Percentiles rank a stretch among this genome's conserved stretches.
Evolutionary conservation across 306 rosid species (phyloP).

Genomic region (Cercis canadensis): DNA sequence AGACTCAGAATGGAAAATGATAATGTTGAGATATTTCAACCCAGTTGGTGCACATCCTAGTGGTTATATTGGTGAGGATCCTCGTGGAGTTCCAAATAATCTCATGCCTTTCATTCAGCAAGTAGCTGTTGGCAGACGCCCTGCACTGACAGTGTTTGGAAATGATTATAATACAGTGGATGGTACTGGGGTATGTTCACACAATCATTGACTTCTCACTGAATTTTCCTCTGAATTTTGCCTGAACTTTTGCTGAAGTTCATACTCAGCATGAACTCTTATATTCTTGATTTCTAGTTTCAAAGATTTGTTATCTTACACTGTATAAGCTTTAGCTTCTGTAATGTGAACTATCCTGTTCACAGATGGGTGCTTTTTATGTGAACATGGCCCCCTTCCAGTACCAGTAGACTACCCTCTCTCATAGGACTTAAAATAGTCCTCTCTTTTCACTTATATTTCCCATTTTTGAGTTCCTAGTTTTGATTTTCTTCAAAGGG

Average conservation of each 20-base stretch:
- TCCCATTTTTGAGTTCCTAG: conserved; percentile 16
- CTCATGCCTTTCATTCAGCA: conserved; percentile 99
- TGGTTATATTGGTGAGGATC: conserved; percentile 97
- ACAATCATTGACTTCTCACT: background rate
- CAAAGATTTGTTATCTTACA: too few species aligned
- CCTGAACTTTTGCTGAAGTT: background rate
- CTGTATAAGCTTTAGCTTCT: too few species aligned
- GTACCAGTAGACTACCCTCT: too few species aligned
- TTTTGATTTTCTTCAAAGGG: conserved; percentile 19
- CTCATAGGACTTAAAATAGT: too few species aligned
- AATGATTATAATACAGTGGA: conserved; percentile 83
- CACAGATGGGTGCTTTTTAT: too few species aligned
- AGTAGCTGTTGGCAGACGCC: conserved; percentile 95
- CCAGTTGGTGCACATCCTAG: conserved; percentile 98
- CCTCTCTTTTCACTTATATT: background rate
- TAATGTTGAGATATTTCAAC: conserved; percentile 92
- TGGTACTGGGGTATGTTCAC: conserved; percentile 90
- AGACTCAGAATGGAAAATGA: conserved; percentile 87
- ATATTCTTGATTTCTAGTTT: too few species aligned
- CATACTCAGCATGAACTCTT: background rate
- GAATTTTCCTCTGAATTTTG: background rate
- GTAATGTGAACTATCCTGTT: too few species aligned
- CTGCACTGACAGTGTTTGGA: conserved; percentile 86
- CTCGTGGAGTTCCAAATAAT: conserved; percentile 91
- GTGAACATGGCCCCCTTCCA: too few species aligned